Evolutionary conservation across 345 rosid species (phyloP), one percentile per base, ranked within the genome.

Genomic region (Limnanthes douglasii): DNA sequence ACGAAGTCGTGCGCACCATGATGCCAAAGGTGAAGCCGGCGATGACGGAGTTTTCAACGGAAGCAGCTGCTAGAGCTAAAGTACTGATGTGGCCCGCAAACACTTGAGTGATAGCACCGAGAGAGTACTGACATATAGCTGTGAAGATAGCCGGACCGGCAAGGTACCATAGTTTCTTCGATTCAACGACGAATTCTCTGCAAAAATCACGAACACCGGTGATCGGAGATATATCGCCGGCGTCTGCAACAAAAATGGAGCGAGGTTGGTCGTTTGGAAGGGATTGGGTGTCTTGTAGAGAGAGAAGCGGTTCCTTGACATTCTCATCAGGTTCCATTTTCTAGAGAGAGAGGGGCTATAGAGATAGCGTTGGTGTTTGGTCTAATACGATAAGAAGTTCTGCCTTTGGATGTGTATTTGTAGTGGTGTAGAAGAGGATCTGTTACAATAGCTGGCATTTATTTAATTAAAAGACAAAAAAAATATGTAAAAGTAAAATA

Each of bases 71-170:
- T 8, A 83, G 90, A 34, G 62, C 69, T 8, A 79, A 48, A 37
- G 83, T 74, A 46, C 90, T 56, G 21, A 83, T 64, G 4, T 79
- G 97, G 18, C 95, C 94, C 33, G 94, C 44, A 30, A 76, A 72
- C 47, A 75, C 68, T 37, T 73, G 95, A 43, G 90, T 76, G 50
- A 72, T 8, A 36, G 95, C 95, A 5, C 97, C 97, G 8, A 88
- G 93, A n/a, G 95, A 79, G 62, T 88, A 88, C 38, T 77, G 80
- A 44, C 61, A 68, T n/a, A 79, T 0, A 30, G 79, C 53, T 35
- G 97, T 88, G 77, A 83, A 88, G 53, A 88, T 76, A 60, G 97
- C 97, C 0, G 97, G 95, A 11, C 81, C 92, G 1, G 97, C 97
- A 0, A 88, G 63, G 66, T 41, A 73, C 97, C 97, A 83, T 2